Evolutionary conservation across 1,139 yeast genomes (phyloP), one percentile per base, ranked within the genome.

Genomic region (Yamadazyma spencermartinsiae): DNA sequence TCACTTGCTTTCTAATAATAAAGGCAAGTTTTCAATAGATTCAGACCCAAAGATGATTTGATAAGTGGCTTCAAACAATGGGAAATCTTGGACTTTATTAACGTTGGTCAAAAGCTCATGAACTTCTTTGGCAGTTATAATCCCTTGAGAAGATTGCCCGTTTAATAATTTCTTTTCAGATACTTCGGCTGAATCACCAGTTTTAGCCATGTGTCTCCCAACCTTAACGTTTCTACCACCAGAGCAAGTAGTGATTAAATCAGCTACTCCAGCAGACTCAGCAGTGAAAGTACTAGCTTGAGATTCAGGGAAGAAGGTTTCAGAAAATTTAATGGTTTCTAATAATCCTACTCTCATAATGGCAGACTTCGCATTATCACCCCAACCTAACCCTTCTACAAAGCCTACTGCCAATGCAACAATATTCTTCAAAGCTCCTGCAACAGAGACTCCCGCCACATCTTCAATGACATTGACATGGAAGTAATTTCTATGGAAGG

Each of bases 181-280:
- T 19, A 56, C 72, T 49, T 59, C 56, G 11, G 75, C 76, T 34
- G 60, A 53, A 17, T 57, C 70, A 15, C 74, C 74, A 15, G 74
- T 70, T 50, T 68, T 59, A 19, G 74, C 70, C 76, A 72, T 72
- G 50, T 69, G 65, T 45, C 71, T 63, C 15, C 73, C 77, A 30
- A 72, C 72, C 51, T 65, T 68, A 37, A 72, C 76, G 52, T 72
- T 72, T 58, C 77, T 66, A 38, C 77, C 77, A 37, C 76, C 77
- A 20, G 74, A 51, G 47, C 77, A 72, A 24, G 77, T 70, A 28
- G 77, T 72, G 47, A 72, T 72, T 48, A 72, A 65, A 47, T 72
- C 77, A 34, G 77, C 77, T 29, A 72, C 77, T 40, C 77, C 77
- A n/a, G 76, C 76, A 18, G 70, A 61, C 51, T 72, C 76, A 33